Conservation (phyloP, 139 green algal genomes). For the Gonium pectorale region DNA sequence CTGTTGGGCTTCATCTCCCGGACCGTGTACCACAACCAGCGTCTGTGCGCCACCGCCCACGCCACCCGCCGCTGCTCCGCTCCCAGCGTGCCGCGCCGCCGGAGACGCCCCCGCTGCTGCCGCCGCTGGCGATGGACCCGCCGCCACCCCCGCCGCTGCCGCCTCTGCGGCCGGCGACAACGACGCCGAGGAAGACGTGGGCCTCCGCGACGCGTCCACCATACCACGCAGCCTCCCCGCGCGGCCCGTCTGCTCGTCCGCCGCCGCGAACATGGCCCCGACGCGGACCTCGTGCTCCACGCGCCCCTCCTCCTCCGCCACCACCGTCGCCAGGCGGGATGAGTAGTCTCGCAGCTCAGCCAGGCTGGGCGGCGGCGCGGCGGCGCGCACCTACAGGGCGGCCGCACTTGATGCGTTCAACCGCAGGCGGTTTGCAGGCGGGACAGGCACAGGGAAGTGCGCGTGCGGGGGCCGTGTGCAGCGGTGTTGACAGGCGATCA, state of each 20-base stretch:
- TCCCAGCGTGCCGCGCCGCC: neutral
- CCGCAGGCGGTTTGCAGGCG: too few relatives aligned
- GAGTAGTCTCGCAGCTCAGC: constrained; percentile 50
- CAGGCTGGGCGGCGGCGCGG: constrained; percentile 25
- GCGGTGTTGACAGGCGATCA: too few relatives aligned
- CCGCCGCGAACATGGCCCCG: constrained; percentile 49
- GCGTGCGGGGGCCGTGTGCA: too few relatives aligned
- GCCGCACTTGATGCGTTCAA: too few relatives aligned
- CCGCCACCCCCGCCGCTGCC: neutral
- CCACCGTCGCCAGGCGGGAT: constrained; percentile 33
- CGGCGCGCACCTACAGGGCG: constrained; percentile 32
- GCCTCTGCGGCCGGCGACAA: neutral
- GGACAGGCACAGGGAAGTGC: too few relatives aligned
- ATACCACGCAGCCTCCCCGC: constrained; percentile 49
- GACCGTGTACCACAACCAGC: constrained; percentile 11
- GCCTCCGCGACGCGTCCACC: constrained; percentile 44
- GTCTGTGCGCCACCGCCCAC: neutral
- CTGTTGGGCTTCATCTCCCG: neutral
- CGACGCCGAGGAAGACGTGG: neutral
- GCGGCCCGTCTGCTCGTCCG: constrained; percentile 27
- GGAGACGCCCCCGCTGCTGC: neutral
- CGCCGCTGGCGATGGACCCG: neutral
- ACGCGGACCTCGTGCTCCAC: constrained; percentile 54
- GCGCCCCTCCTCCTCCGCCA: constrained; percentile 46
- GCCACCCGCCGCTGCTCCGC: neutral